Evolutionary conservation across 495 filamentous ascomycete genomes (phyloP), one percentile per base, ranked within the genome.

Genomic region (Friedmanniomyces endolithicus): DNA sequence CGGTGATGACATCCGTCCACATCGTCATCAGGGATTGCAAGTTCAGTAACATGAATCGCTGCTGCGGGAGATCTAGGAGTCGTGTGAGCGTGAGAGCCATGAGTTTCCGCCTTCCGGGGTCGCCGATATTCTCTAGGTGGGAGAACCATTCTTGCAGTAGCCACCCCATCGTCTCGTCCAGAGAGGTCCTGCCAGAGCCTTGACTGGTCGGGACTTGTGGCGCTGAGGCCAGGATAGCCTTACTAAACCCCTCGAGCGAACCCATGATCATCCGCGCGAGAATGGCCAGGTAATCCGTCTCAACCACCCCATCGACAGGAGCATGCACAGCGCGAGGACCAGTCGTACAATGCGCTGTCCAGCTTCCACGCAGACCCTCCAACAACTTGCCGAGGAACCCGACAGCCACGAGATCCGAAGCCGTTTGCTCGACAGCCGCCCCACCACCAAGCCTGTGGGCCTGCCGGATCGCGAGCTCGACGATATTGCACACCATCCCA

Each of bases 141-240:
- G 70, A 68, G 70, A 96, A 94, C 92, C 92, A 98, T 67, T 94
- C 88, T 0, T 76, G 72, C 39, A 87, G 68, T 27, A 97, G 73
- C 89, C 88, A 95, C 17, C 70, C 65, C 40, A 83, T 68, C 57
- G 75, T 77, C 24, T 76, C 71, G 34, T 82, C 75, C 7, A 57
- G 35, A 3, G 47, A 12, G 17, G 2, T 27, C 12, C n/a, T 31
- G 9, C 29, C 19, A 22, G 7, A 6, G 8, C 7, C 29, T 6
- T 11, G 11, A 9, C 16, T 50, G n/a, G 25, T 53, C 33, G 27
- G 27, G 3, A 31, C 27, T 9, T 31, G 27, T 17, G 57, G 34
- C 23, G 31, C 34, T 0, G 72, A 69, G 11, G 68, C 70, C 44
- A 66, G 60, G 35, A 65, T 57, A n/a, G 57, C 53, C 8, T 22